Base-by-base conservation (phyloP, 345 rosid genomes). In the Corymbia maculata region DNA sequence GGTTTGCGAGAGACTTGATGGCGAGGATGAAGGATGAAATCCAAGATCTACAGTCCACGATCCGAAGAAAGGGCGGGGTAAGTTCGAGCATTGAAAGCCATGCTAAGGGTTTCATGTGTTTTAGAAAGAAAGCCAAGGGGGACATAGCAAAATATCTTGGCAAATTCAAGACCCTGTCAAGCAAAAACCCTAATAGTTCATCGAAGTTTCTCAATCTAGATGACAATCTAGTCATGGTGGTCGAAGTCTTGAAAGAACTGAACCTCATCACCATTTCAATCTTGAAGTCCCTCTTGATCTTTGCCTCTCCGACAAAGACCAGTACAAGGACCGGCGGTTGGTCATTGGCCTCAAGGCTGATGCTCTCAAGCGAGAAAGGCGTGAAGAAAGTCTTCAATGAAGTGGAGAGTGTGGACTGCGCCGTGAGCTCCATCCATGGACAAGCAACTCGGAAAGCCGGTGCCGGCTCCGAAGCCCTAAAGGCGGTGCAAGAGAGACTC, bases 91-190 rank as follows among this genome's bases (percentile, higher is more conserved):
- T 90, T 19, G 91, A 89, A 85, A 91, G 86, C 24, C 90, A 90
- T 19, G 86, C 93, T 87, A 92, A 87, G 88, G 92, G 92, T 64
- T 96, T 95, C 89, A 88, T 93, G 51, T n/a, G 85, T 89, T 95
- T 94, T 86, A 93, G 98, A 82, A 95, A 92, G 88, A 95, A 92
- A 88, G 88, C 92, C 52, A 95, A 90, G 87, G 94, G 90, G 87
- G 95, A 92, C 84, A 91, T 93, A 5, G 45, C 70, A 85, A 94
- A 93, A 90, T 89, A 90, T 87, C 88, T 94, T 51, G 87, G 89
- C 84, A 87, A 87, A 14, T 89, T 96, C 50, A 93, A 93, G 93
- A 92, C 86, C 90, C 79, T 90, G 30, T 93, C 92, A 84, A 70
- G 87, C 85, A 92, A 75, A 51, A 28, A 17, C 12, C 16, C n/a